Conservation (phyloP, 768 basidiomycete genomes). For the Jaapia argillacea region DNA sequence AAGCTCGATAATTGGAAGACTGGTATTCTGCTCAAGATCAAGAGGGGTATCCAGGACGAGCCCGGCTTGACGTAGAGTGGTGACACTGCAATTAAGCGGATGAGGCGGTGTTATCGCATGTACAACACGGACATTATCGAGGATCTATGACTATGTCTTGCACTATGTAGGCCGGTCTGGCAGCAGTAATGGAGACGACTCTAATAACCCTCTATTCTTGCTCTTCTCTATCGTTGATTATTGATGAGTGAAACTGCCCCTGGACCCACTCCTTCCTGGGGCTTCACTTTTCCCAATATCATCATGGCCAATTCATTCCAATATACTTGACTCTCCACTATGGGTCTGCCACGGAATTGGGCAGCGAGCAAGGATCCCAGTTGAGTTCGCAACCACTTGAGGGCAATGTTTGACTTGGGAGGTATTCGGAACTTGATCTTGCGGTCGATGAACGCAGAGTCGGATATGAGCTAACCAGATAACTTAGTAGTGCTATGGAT, state of each 20-base stretch:
- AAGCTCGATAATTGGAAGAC: constrained; percentile 98
- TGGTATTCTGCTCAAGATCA: constrained; percentile 79
- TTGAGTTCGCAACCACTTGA: constrained; percentile 69
- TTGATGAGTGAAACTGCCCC: too few relatives aligned
- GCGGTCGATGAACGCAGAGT: constrained; percentile 70
- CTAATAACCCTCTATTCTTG: too few relatives aligned
- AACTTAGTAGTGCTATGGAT: constrained; percentile 1
- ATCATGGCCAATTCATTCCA: constrained; percentile 71
- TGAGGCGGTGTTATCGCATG: too few relatives aligned
- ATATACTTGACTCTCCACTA: constrained; percentile 44
- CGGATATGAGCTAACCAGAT: constrained; percentile 50
- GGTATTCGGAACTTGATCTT: constrained; percentile 67
- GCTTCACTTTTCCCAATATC: constrained; percentile 45
- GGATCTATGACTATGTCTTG: too few relatives aligned
- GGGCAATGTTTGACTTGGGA: constrained; percentile 66
- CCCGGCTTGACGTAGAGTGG: constrained; percentile 21
- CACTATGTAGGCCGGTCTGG: too few relatives aligned
- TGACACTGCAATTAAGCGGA: too few relatives aligned
- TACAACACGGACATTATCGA: too few relatives aligned
- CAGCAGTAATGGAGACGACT: too few relatives aligned
- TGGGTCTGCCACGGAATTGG: constrained; percentile 52
- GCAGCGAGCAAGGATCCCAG: constrained; percentile 48
- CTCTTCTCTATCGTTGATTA: too few relatives aligned
- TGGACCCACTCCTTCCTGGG: constrained; percentile 22
- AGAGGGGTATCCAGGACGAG: constrained; percentile 64